phyloP scores from a whole-genome alignment of 1,139 yeast genomes.

The Wickerhamomyces sp. region DNA sequence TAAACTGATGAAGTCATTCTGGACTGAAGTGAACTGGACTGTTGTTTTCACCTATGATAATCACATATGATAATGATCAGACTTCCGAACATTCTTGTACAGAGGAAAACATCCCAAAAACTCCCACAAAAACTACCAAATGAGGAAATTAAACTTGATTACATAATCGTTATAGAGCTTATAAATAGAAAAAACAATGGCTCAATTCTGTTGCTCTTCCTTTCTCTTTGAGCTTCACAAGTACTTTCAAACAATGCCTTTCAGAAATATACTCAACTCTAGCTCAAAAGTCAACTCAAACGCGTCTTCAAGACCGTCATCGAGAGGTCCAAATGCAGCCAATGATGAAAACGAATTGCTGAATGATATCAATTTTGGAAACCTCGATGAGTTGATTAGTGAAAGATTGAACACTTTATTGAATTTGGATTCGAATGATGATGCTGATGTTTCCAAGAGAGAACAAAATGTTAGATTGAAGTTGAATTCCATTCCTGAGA shows the following conservation, averaged over 20 bases:
- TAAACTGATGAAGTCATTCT: constrained; percentile 18
- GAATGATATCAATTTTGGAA: constrained; percentile 20
- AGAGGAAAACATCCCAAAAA: neutral
- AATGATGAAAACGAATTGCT: constrained; percentile 19
- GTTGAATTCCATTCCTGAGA: constrained; percentile 17
- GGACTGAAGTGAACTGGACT: too few species aligned
- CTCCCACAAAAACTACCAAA: neutral
- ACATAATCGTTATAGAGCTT: too few species aligned
- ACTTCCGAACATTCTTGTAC: neutral
- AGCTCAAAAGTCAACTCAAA: constrained; percentile 4
- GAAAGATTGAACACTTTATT: constrained; percentile 14
- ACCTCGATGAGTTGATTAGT: constrained; percentile 21
- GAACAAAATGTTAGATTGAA: constrained; percentile 11
- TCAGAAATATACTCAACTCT: neutral
- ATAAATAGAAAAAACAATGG: too few species aligned
- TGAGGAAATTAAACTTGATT: too few species aligned
- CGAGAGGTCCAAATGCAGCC: constrained; percentile 18
- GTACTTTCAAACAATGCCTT: neutral
- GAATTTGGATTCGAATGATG: constrained; percentile 6
- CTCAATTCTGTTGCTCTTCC: too few species aligned
- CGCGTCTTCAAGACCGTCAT: constrained; percentile 13
- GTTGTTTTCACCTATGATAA: too few species aligned
- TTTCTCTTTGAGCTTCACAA: too few species aligned
- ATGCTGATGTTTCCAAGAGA: constrained; percentile 2
- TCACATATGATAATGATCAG: too few species aligned